Evolutionary conservation across 2,329 filamentous ascomycete genomes (phyloP).

Genomic region (Ceratocystis albifundus): DNA sequence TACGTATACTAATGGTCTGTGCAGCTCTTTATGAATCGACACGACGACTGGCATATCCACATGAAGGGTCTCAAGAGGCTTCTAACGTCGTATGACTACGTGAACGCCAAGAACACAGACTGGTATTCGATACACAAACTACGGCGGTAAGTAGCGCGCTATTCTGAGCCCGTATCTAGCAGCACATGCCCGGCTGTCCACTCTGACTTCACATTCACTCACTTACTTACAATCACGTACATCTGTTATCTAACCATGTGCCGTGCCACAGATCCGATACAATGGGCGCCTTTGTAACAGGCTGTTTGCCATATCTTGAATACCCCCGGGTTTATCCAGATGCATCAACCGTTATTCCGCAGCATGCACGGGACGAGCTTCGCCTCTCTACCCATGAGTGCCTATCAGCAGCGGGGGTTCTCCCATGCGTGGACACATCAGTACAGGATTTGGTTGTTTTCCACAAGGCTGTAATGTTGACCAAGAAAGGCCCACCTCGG

Average conservation of each 20-base stretch:
- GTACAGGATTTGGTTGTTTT: conserved; percentile 20
- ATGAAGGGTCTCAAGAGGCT: conserved; percentile 22
- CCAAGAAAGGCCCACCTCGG: conserved; percentile 17
- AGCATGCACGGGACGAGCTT: conserved; percentile 5
- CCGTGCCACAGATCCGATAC: conserved; percentile 11
- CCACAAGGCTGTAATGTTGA: conserved; percentile 13
- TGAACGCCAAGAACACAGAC: conserved; percentile 17
- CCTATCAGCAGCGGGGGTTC: conserved; percentile 14
- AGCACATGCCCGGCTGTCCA: no score
- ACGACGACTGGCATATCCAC: conserved; percentile 23
- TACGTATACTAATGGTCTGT: neutral
- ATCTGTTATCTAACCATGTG: neutral
- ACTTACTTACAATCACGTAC: no score
- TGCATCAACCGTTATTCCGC: conserved; percentile 17
- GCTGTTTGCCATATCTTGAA: conserved; percentile 20
- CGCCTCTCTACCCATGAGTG: conserved; percentile 10
- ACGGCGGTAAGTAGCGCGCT: conserved; percentile 14
- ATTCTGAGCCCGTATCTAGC: no score
- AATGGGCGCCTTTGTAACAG: conserved; percentile 19
- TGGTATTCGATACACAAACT: conserved; percentile 23
- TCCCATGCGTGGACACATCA: conserved; percentile 17
- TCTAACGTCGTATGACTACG: conserved; percentile 17
- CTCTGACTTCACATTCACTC: no score
- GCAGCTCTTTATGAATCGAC: conserved; percentile 20
- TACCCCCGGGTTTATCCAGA: conserved; percentile 21